Evolutionary conservation across 1,284 basidiomycete species (phyloP), one percentile per base, ranked within the genome.

Genomic region (Malassezia psittaci): DNA sequence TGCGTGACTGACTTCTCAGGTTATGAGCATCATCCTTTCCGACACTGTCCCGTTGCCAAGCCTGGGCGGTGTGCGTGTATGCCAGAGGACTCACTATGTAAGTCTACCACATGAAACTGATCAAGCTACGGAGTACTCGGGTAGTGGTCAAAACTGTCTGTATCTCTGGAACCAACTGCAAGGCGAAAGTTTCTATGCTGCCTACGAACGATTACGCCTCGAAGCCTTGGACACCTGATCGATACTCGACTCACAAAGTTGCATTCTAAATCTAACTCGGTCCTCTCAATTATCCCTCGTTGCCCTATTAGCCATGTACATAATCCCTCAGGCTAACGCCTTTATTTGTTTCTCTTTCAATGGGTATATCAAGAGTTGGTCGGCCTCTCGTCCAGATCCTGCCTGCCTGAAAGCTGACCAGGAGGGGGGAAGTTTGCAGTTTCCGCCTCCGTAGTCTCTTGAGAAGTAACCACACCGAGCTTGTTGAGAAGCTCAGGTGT

Each of bases 21-120:
- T n/a, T 70, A 70, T 49, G 47, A 55, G 40, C 68, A 70, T 55
- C 21, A 55, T 15, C 66, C 67, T 15, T 57, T 66, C 47, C 44
- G 54, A 41, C 66, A 70, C 51, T 69, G 67, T 43, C 66, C 67
- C 0, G 46, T 65, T 11, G 35, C 36, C 11, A 16, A 48, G 36
- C 35, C 47, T 5, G 47, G 47, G 32, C 33, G 15, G 18, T 48
- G 47, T 24, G 35, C 35, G 34, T 48, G 47, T 24, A 16, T 48
- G 34, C 47, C 47, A 1, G 47, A 48, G 9, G 47, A 48, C 35
- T 48, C 47, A 38, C 34, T 48, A 13, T 18, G 36, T 48, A 36
- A 35, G 47, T 35, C 34, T 34, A 4, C 12, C n/a, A 15, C 39
- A n/a, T 3, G 38, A n/a, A 6, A 11, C 43, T 45, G 2, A 45